Evolutionary conservation across 2,329 filamentous ascomycete genomes (phyloP), one percentile per base, ranked within the genome.

Genomic region (Microdochium nivale): DNA sequence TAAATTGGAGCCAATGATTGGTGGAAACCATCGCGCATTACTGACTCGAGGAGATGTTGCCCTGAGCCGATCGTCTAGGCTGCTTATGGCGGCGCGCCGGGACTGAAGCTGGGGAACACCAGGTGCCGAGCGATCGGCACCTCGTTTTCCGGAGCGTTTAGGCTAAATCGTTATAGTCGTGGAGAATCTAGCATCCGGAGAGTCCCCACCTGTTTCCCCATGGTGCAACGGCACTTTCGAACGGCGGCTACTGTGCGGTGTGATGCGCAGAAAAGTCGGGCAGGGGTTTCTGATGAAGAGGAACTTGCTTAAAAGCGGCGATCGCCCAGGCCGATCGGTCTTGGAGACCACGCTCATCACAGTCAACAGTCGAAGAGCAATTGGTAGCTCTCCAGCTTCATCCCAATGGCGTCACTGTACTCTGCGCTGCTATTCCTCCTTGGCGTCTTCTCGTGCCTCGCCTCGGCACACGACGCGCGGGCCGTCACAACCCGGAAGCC

Each of bases 401-500:
- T 10, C 40, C 21, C 40, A 5, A 44, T 44, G 40, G 21, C 21
- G 40, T 23, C 40, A 4, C 16, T 44, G 19, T 44, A 21, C 40
- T 23, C 14, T 19, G 23, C 40, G 16, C 40, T 44, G 13, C 40
- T 44, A 13, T 19, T 44, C n/a, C 19, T 44, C 9, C 40, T 44
- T 5, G 40, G 40, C n/a, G 40, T 44, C 4, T 44, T 44, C 40
- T 21, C 40, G 3, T 44, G 40, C 40, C 40, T 44, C 13, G 19
- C 40, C 19, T 7, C 40, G 16, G 40, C 40, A 19, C 40, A 44
- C 5, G 40, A 5, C 2, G 16, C 19, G 14, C 40, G 23, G 16
- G 14, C 40, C 3, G 19, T 11, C n/a, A 19, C 16, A 13, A 13
- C n/a, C 19, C 40, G 40, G 3, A 57, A 72, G 47, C 75, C 79